phyloP scores from a whole-genome alignment of 176 grass and related monocot genomes.

The Oryza officinalis region DNA sequence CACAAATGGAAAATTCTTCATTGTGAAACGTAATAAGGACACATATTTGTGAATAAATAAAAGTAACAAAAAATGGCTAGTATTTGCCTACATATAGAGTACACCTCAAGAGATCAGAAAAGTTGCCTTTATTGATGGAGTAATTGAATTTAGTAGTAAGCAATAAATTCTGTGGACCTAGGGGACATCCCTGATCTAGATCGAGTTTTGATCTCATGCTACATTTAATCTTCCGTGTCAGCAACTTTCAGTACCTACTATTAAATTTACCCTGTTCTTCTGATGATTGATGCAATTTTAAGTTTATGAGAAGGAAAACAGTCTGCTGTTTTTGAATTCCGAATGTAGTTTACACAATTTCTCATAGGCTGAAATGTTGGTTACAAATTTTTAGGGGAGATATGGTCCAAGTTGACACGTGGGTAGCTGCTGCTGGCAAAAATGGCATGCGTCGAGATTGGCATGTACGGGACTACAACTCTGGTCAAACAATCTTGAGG shows the following conservation, averaged over 20 bases:
- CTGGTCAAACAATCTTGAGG: conserved; percentile 80
- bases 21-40: neutral
- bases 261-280: neutral
- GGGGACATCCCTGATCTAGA: conserved; percentile 25
- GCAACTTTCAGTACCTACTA: neutral
- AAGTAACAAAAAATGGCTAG: neutral
- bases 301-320: conserved; percentile 2
- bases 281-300: neutral
- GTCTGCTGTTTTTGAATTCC: neutral
- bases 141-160: conserved; percentile 32
- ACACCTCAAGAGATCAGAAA: conserved; percentile 26
- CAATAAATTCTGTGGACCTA: conserved; percentile 31
- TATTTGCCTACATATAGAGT: neutral
- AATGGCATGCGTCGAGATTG: conserved; percentile 99
- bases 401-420: conserved; percentile 94
- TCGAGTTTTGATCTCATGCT: neutral
- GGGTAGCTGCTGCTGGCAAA: conserved; percentile 94
- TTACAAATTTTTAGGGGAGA: conserved; percentile 64
- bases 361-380: neutral
- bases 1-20: neutral
- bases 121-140: conserved; percentile 9
- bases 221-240: conserved; percentile 16
- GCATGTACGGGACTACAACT: conserved; percentile 84
- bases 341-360: neutral
- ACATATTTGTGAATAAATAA: neutral